phyloP scores from a whole-genome alignment of 495 filamentous ascomycete species.

The Chaetomidium leptoderma region DNA sequence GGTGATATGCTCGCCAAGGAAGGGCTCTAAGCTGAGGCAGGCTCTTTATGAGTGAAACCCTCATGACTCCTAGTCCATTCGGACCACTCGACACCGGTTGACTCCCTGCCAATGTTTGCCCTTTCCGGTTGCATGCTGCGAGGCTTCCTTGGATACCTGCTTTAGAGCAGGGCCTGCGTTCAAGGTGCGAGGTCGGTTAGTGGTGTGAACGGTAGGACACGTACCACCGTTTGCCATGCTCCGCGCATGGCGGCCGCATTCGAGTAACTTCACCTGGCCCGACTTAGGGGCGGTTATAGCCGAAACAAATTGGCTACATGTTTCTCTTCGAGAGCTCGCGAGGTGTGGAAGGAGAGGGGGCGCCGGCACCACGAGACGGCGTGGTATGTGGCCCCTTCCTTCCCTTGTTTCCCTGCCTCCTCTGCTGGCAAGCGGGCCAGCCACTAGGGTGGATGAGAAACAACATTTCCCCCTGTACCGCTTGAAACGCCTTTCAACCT shows the following conservation, averaged over 20 bases:
- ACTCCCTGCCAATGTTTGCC: background rate
- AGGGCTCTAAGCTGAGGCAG: slow-evolving; percentile 43
- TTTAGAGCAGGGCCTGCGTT: background rate
- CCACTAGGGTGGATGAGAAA: too few species aligned
- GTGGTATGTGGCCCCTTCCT: background rate
- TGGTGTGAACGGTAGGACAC: slow-evolving; percentile 4
- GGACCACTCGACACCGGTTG: background rate
- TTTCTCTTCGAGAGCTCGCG: background rate
- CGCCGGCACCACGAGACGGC: background rate
- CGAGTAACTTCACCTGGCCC: background rate
- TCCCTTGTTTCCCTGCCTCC: background rate
- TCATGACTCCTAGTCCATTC: background rate
- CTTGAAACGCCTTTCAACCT: background rate
- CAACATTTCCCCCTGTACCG: too few species aligned
- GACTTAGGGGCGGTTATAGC: too few species aligned
- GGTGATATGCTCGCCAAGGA: slow-evolving; percentile 79
- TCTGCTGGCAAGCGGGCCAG: background rate
- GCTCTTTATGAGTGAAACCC: background rate
- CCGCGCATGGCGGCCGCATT: background rate
- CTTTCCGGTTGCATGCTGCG: background rate
- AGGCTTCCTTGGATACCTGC: background rate
- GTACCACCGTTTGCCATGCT: slow-evolving; percentile 1
- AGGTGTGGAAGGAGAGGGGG: background rate
- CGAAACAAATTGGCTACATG: background rate
- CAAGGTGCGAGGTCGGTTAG: background rate